A percentile compares a stretch with the other conserved stretches of the same genome.
These are phyloP conservation scores for Leishmania mexicana DNA, from an alignment of 208 protist genomes.

Conservation along the genomic window DNA sequence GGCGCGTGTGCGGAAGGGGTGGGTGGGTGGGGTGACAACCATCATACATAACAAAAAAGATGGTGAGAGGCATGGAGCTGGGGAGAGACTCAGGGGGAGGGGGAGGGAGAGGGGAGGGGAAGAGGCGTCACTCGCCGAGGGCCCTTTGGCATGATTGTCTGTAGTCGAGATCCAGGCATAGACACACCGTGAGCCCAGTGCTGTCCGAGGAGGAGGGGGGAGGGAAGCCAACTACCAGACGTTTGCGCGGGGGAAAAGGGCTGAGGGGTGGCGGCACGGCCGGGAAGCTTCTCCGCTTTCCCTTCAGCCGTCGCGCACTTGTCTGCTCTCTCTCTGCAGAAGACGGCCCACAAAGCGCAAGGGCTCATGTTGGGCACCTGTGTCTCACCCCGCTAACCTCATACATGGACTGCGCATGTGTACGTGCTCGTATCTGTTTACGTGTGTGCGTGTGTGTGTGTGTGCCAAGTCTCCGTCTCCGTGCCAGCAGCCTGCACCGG, in stretches of 20 bases:
- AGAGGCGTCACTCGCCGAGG: not conserved
- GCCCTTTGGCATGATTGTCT: not conserved
- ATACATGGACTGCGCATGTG: not conserved
- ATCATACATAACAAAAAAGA: too few species aligned
- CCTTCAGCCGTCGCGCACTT: not conserved
- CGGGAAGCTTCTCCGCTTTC: not conserved
- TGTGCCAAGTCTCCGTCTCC: not conserved
- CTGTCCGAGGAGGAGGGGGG: not conserved
- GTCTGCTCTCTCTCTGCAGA: not conserved
- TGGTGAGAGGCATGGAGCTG: not conserved
- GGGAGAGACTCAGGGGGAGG: not conserved
- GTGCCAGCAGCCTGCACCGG: not conserved
- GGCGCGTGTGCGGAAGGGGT: too few species aligned
- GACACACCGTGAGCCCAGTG: not conserved
- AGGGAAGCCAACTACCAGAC: not conserved
- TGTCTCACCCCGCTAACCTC: too few species aligned
- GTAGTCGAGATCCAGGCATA: not conserved
- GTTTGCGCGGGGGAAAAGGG: not conserved
- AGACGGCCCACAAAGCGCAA: not conserved
- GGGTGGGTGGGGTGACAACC: too few species aligned
- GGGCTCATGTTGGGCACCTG: not conserved
- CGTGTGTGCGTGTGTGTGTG: conserved; percentile 4
- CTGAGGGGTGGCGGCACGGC: not conserved
- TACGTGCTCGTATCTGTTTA: not conserved
- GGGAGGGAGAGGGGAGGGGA: not conserved